A percentile compares a stretch with the other conserved stretches of the same genome.
Evolutionary conservation across 2,329 filamentous ascomycete genomes (phyloP).

Genomic region (Fusarium verrucosum): DNA sequence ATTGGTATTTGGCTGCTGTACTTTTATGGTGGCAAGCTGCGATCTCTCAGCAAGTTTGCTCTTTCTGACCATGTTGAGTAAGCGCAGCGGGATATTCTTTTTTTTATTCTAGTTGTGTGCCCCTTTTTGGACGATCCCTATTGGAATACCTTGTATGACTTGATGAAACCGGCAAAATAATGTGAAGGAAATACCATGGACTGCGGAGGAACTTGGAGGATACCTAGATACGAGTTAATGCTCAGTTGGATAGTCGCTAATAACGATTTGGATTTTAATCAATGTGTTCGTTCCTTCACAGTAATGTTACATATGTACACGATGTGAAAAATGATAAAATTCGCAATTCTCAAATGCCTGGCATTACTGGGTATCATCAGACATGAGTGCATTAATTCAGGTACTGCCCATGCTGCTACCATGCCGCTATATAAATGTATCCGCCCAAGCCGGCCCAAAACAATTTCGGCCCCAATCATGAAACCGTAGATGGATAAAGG

Average conservation of each 20-base stretch:
- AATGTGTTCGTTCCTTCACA: not conserved
- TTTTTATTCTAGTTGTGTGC: too few species aligned
- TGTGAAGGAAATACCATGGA: slow-evolving; percentile 24
- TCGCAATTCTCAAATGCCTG: not conserved
- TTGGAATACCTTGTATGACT: not conserved
- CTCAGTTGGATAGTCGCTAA: not conserved
- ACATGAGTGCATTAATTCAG: slow-evolving; percentile 5
- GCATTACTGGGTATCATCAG: slow-evolving; percentile 16
- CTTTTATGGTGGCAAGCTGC: slow-evolving; percentile 63
- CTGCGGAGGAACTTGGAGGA: not conserved
- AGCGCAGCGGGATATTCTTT: not conserved
- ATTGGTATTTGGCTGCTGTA: slow-evolving; percentile 69
- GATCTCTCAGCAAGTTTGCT: slow-evolving; percentile 67
- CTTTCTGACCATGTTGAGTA: slow-evolving; percentile 44
- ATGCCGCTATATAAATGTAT: not conserved
- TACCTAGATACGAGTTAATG: slow-evolving; percentile 9
- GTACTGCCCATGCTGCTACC: not conserved
- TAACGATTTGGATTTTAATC: slow-evolving; percentile 6
- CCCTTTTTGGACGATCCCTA: not conserved
- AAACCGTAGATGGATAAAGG: not conserved
- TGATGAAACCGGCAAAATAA: slow-evolving; percentile 1
- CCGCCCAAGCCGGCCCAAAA: not conserved
- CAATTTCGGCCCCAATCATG: not conserved
- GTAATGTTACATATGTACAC: not conserved
- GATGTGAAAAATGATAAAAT: not conserved